Evolutionary conservation across 441 rosid species (phyloP), one percentile per base, ranked within the genome.

Genomic region (Francoa sonchifolia): DNA sequence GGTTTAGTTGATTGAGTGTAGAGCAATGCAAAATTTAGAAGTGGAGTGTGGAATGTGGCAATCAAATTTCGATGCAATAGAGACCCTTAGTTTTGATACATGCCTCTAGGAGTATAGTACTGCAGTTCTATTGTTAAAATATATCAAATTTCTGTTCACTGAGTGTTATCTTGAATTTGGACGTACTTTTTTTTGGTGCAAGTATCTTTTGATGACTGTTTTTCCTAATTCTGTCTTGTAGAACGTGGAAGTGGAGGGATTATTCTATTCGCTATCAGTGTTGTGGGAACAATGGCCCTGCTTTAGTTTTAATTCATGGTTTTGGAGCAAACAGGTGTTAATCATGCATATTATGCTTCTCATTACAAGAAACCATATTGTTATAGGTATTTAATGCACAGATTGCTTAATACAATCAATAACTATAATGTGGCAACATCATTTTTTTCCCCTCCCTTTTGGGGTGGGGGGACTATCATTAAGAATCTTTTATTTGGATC

Each of bases 311-410:
- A 46, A 59, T 83, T 52, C 95, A 83, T 61, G 93, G 95, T 33
- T 88, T 83, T 57, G 95, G 97, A 71, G 90, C 97, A 55, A 83
- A 81, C 93, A 88, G 95, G 97, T 79, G 69, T 38, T 63, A 67
- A 59, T 55, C 63, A 51, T 63, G 71, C 58, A 55, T 57, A 63
- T 58, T 65, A 68, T 59, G 66, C 66, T 72, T 70, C 65, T 67
- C 73, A 49, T 69, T 72, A 57, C 48, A 68, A 66, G 68, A 40
- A 68, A 56, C 42, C 61, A 73, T 42, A 55, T 54, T 72, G 53
- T 50, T 57, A 45, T 74, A 70, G 77, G 77, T 72, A 75, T 68
- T 49, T 40, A 54, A 43, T 56, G 66, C 34, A 21, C 36, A 33
- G 19, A 58, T 58, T 39, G 48, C 52, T 59, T 21, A 40, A 32